phyloP scores from a whole-genome alignment of 768 basidiomycete genomes.

The Tubosaeta brunneosetosa region DNA sequence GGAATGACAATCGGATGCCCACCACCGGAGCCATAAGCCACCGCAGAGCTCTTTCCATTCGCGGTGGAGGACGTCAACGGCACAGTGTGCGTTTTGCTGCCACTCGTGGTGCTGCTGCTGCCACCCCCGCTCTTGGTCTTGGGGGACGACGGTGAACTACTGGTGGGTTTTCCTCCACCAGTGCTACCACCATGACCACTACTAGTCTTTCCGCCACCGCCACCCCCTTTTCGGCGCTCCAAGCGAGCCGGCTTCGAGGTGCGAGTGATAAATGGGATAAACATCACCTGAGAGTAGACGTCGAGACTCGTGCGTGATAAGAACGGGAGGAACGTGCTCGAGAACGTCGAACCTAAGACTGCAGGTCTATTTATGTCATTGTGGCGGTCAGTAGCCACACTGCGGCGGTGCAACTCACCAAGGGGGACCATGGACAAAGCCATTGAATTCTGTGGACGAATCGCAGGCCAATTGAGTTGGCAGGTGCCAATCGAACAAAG shows the following conservation, averaged over 20 bases:
- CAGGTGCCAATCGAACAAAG: too few species aligned
- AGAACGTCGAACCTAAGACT: too few species aligned
- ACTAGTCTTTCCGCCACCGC: conserved; percentile 23
- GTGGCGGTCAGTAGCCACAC: neutral
- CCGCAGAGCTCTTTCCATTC: conserved; percentile 24
- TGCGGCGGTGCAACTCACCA: neutral
- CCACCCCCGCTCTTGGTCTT: neutral
- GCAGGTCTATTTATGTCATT: neutral
- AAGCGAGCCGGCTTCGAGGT: conserved; percentile 1
- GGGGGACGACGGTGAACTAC: conserved; percentile 5
- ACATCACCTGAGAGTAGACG: conserved; percentile 6
- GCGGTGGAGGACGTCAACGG: conserved; percentile 18
- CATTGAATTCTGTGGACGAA: too few species aligned
- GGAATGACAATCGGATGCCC: conserved; percentile 35
- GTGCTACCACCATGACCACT: conserved; percentile 3
- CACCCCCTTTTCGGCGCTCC: conserved; percentile 32
- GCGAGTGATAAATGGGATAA: conserved; percentile 17
- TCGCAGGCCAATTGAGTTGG: too few species aligned
- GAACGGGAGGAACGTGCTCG: too few species aligned
- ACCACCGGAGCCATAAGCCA: conserved; percentile 33
- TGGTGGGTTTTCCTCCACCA: conserved; percentile 10
- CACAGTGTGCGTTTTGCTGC: conserved; percentile 8
- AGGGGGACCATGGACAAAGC: too few species aligned
- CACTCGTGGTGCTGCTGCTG: neutral
- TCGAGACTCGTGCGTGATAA: too few species aligned